Base-by-base conservation (phyloP, 192 early-diverging fungal species). In the Coemansia reversa region DNA sequence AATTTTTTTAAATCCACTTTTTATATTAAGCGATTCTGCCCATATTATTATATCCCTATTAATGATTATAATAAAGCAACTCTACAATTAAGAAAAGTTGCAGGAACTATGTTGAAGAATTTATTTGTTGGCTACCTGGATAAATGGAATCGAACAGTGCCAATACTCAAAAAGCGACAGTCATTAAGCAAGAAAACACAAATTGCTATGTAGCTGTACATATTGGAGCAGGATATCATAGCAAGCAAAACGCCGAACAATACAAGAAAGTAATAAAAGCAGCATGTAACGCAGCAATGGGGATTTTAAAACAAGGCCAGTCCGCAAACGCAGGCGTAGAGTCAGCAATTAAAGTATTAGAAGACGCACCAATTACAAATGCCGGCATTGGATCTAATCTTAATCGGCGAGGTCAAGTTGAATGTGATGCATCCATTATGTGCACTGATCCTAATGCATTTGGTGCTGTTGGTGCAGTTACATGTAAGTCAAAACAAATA, bases 371-470 rank as follows among this genome's bases (percentile, higher is more conserved):
- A 11, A 50, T 68, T 0, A 88, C 88, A 20, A 89, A 89, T 57
- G 78, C 84, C 7, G 91, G 91, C 0, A 67, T 66, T 53, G 94
- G 93, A 24, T 92, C 91, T 0, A 96, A 96, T 66, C 81, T 94
- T 16, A 92, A 88, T 19, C 69, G 90, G 0, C 56, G 75, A 0
- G 92, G 91, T 1, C 65, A 62, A 2, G 91, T 94, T 2, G 93
- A 97, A 78, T 94, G 92, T 62, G 94, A 97, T 71, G 94, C 94
- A 11, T 69, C 87, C 22, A 72, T 93, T n/a, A 94, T 93, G 91
- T 69, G 84, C 33, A 79, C 85, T 1, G 62, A 73, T 9, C 70
- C 79, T 0, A 83, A 87, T n/a, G 68, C 72, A n/a, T 94, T 93
- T 83, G 91, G 88, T 3, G 91, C 86, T 12, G 87, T 94, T 0